Conservation (phyloP, 129 eudicot genomes). For the Solidago caesia region DNA sequence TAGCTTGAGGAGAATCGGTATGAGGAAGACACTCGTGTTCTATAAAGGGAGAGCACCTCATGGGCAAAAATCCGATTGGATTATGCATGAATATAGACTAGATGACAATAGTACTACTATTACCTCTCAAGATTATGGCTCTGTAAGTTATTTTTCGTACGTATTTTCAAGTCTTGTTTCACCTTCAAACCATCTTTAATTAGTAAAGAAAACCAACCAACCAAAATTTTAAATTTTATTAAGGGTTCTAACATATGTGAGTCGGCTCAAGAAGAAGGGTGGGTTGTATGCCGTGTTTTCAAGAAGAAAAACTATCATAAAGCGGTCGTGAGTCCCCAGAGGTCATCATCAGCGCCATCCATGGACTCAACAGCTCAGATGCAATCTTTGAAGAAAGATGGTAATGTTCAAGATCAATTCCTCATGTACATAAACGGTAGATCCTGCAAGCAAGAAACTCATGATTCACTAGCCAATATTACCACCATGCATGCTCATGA, state of each 20-base stretch:
- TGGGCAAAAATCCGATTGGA: slow-evolving; percentile 86
- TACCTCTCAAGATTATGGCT: slow-evolving; percentile 29
- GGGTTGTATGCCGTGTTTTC: slow-evolving; percentile 84
- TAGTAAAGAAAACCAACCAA: slow-evolving; percentile 7
- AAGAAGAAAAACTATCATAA: slow-evolving; percentile 72
- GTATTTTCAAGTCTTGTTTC: not conserved
- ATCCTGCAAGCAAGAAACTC: slow-evolving; percentile 41
- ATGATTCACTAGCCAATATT: slow-evolving; percentile 17
- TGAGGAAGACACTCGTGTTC: slow-evolving; percentile 61
- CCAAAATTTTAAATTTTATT: not conserved
- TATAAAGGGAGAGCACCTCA: slow-evolving; percentile 92
- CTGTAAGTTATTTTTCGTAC: slow-evolving; percentile 25
- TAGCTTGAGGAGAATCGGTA: slow-evolving; percentile 44
- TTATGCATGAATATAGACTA: slow-evolving; percentile 85
- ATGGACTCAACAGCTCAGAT: slow-evolving; percentile 28
- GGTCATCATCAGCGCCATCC: slow-evolving; percentile 38
- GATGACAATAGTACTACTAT: slow-evolving; percentile 36
- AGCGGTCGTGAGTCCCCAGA: slow-evolving; percentile 41
- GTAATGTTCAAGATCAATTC: slow-evolving; percentile 48
- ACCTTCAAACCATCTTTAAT: not conserved
- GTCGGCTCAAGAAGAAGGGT: slow-evolving; percentile 68
- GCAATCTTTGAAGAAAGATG: slow-evolving; percentile 31
- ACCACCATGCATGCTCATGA: slow-evolving; percentile 18
- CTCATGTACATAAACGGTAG: slow-evolving; percentile 41
- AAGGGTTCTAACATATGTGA: slow-evolving; percentile 39